Evolutionary conservation across 2,329 filamentous ascomycete genomes (phyloP), one percentile per base, ranked within the genome.

Genomic region (Penicillium sp.): DNA sequence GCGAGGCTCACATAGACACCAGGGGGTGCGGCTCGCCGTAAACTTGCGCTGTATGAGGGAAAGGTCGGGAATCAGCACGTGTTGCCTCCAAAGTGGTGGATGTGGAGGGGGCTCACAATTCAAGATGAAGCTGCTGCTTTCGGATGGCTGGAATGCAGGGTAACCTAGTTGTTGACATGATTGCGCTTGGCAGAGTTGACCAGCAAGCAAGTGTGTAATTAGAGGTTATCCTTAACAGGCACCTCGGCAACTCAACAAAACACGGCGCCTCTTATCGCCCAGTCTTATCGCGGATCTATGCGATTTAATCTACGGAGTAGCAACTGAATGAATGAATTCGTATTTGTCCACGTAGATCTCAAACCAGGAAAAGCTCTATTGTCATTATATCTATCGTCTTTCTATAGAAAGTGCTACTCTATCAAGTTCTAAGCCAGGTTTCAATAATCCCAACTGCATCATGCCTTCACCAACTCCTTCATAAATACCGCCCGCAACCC

Each of bases 1-100:
- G 90, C 90, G 60, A 96, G 84, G 74, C 86, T 91, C 76, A 97
- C 86, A 77, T 95, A 97, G 62, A 97, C 84, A 55, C 95, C 94
- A 58, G 91, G 87, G 1, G 93, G 93, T 74, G 90, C 92, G 60
- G 89, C 88, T 78, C 91, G 86, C 75, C 90, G 92, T 68, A 96
- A 83, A 62, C 90, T 90, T 62, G 90, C 85, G 77, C 92, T 96
- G 76, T 62, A 55, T 17, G 54, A 39, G 50, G 15, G 51, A 8
- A 17, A 45, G 37, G 17, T 50, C 31, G 31, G n/a, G 39, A 5
- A 56, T 65, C 55, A 60, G 55, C 39, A 54, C 12, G 20, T 15
- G 20, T 34, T 15, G 8, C 39, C 31, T 14, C 17, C 6, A 14
- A 22, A n/a, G 38, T 15, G 38, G 45, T 5, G 35, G 10, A 28